A percentile compares a stretch with the other conserved stretches of the same genome.
Evolutionary conservation across 2,329 filamentous ascomycete species (phyloP).

Genomic region (Claviceps citrina): DNA sequence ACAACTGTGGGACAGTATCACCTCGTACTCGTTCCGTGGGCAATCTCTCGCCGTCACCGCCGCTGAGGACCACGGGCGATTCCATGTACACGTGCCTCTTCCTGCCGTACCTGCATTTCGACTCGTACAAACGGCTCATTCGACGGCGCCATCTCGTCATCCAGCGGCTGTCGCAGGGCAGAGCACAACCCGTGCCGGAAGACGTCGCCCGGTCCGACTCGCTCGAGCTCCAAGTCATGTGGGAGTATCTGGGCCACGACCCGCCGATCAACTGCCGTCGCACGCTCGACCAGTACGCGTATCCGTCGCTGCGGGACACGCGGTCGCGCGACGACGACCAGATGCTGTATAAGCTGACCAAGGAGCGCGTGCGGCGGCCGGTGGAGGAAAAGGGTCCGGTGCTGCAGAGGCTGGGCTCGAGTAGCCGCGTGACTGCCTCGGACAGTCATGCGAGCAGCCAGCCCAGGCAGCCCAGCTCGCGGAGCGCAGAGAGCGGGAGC

Average conservation of each 20-base stretch:
- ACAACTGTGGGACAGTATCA: slow-evolving; percentile 17
- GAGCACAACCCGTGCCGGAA: slow-evolving; percentile 39
- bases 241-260: slow-evolving; percentile 46
- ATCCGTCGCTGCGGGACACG: slow-evolving; percentile 45
- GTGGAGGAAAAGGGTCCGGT: slow-evolving; percentile 11
- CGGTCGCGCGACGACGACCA: slow-evolving; percentile 48
- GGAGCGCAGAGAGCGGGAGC: slow-evolving; percentile 10
- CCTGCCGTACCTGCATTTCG: slow-evolving; percentile 48
- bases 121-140: slow-evolving; percentile 44
- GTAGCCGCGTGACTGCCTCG: slow-evolving; percentile 13
- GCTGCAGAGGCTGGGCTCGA: slow-evolving; percentile 17
- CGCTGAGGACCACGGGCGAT: slow-evolving; percentile 10
- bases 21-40: slow-evolving; percentile 20
- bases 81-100: slow-evolving; percentile 33
- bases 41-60: slow-evolving; percentile 16
- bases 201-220: slow-evolving; percentile 38
- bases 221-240: slow-evolving; percentile 43
- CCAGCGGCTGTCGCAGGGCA: slow-evolving; percentile 35
- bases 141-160: slow-evolving; percentile 39
- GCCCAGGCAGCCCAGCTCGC: slow-evolving; percentile 11
- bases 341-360: slow-evolving; percentile 52
- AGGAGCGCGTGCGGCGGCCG: slow-evolving; percentile 22
- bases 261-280: slow-evolving; percentile 46
- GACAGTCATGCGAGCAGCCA: slow-evolving; percentile 12
- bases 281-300: slow-evolving; percentile 48